Evolutionary conservation across 2,329 filamentous ascomycete species (phyloP), one percentile per base, ranked within the genome.

Genomic region (Aquanectria penicillioides): DNA sequence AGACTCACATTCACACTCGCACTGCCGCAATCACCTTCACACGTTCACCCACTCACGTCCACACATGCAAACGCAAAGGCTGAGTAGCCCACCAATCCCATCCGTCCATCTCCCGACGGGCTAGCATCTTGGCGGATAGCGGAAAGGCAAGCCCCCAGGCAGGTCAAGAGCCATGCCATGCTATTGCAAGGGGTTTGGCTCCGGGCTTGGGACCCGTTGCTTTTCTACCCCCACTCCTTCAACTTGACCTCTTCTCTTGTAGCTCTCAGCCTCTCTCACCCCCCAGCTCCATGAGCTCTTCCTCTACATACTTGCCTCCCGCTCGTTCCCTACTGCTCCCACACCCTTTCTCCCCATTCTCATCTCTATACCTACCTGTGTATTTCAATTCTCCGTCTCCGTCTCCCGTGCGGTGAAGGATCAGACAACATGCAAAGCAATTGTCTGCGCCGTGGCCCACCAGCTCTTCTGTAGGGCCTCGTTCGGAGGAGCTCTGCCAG

Each of bases 1-100:
- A n/a, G n/a, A n/a, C n/a, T n/a, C n/a, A n/a, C n/a, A n/a, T n/a
- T n/a, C n/a, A n/a, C n/a, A n/a, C n/a, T n/a, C n/a, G n/a, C n/a
- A n/a, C n/a, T n/a, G n/a, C n/a, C n/a, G n/a, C n/a, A n/a, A n/a
- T n/a, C n/a, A n/a, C n/a, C n/a, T n/a, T n/a, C n/a, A n/a, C 22
- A 23, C 7, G 22, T 6, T 33, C 5, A 33, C 31, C 15, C 31
- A 38, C 34, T 5, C 31, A 34, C 31, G 15, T 8, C 38, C 38
- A n/a, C n/a, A n/a, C n/a, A n/a, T n/a, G n/a, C n/a, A n/a, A n/a
- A n/a, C n/a, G n/a, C n/a, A n/a, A n/a, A n/a, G n/a, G n/a, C n/a
- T n/a, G 22, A 41, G 43, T 23, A 20, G 29, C 29, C 38, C 38
- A 52, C 48, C n/a, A n/a, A 50, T 44, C 37, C 53, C 38, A 50